phyloP scores from a whole-genome alignment of 805 yeast genomes.

The Cephaloascus albidus region DNA sequence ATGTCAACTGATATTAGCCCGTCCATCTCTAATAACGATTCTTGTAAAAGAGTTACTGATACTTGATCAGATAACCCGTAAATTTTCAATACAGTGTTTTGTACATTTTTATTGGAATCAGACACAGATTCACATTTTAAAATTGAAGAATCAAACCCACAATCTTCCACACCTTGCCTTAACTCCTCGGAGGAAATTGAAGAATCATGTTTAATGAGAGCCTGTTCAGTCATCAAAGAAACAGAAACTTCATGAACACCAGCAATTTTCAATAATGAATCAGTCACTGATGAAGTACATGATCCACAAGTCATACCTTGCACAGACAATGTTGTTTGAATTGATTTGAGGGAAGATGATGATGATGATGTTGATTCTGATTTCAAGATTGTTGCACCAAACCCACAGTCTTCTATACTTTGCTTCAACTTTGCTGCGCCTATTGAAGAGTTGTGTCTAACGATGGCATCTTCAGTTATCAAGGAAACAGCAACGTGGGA shows the following conservation, averaged over 20 bases:
- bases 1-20: slow-evolving; percentile 45
- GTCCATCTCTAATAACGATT: slow-evolving; percentile 27
- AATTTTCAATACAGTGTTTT: background rate
- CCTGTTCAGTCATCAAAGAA: slow-evolving; percentile 71
- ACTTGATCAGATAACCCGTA: background rate
- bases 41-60: slow-evolving; percentile 4
- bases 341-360: too few relatives aligned
- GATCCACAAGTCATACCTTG: slow-evolving; percentile 91
- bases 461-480: slow-evolving; percentile 22
- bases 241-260: slow-evolving; percentile 53
- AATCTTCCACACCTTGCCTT: slow-evolving; percentile 52
- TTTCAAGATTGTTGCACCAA: slow-evolving; percentile 25
- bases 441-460: slow-evolving; percentile 16
- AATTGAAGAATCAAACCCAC: slow-evolving; percentile 23
- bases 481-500: slow-evolving; percentile 20
- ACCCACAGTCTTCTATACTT: slow-evolving; percentile 42
- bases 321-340: slow-evolving; percentile 17
- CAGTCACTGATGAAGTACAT: slow-evolving; percentile 62
- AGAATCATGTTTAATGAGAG: slow-evolving; percentile 40
- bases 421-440: background rate
- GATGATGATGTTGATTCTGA: background rate
- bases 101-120: too few relatives aligned
- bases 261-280: slow-evolving; percentile 34
- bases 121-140: background rate
- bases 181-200: slow-evolving; percentile 24